phyloP scores from a whole-genome alignment of 352 stramenopile species.

The Vaucheria bursata region DNA sequence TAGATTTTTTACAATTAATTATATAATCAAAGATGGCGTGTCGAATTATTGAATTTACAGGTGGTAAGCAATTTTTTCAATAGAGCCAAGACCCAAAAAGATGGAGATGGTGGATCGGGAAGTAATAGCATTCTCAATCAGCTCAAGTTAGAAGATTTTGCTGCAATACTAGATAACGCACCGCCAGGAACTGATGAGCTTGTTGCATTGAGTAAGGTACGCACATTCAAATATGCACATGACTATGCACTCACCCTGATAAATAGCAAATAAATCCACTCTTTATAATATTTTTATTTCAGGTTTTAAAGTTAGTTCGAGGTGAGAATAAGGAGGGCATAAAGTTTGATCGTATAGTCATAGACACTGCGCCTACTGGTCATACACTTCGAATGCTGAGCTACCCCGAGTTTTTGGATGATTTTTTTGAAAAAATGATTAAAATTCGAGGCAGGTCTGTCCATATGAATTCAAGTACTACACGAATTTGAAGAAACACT shows the following conservation, averaged over 20 bases:
- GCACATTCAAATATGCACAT: no score
- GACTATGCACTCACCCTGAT: no score
- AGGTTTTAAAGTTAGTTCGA: conserved; percentile 28
- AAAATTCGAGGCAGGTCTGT: conserved; percentile 14
- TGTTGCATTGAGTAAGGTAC: conserved; percentile 56
- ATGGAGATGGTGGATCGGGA: conserved; percentile 10
- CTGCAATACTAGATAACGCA: conserved; percentile 62
- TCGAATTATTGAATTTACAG: conserved; percentile 1
- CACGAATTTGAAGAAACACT: no score
- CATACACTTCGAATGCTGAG: conserved; percentile 67
- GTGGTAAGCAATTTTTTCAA: conserved; percentile 29
- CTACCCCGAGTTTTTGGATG: conserved; percentile 54
- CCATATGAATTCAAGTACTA: no score
- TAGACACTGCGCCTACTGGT: conserved; percentile 71
- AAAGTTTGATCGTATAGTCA: conserved; percentile 62
- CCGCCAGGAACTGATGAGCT: conserved; percentile 71
- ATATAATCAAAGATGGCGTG: no score
- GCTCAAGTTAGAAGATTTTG: conserved; percentile 57
- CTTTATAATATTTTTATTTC: background rate
- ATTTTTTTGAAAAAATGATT: conserved; percentile 46
- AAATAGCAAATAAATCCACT: background rate
- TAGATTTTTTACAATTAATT: no score
- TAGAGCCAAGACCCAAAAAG: conserved; percentile 22
- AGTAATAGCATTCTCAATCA: conserved; percentile 52
- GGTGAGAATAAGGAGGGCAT: conserved; percentile 26